Conservation (phyloP, 257 asterid genomes). For the Schizonepeta tenuifolia region DNA sequence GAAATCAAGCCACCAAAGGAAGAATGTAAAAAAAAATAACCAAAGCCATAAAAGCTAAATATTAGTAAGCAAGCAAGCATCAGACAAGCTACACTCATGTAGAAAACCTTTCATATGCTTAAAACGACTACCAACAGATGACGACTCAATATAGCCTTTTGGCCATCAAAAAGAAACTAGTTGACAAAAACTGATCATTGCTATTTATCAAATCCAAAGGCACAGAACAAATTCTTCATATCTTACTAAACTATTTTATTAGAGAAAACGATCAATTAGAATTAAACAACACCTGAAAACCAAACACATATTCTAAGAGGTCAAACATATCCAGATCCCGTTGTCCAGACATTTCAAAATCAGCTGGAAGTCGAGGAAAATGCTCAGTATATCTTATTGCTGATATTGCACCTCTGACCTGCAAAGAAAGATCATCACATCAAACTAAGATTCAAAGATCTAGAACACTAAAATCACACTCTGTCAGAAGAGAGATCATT, state of each 20-base stretch:
- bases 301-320: conserved; percentile 86
- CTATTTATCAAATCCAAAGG: conserved; percentile 13
- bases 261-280: conserved; percentile 9
- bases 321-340: conserved; percentile 92
- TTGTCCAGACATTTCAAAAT: conserved; percentile 67
- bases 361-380: conserved; percentile 81
- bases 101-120: conserved; percentile 26
- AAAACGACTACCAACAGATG: conserved; percentile 18
- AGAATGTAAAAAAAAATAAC: conserved; percentile 27
- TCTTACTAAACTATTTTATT: conserved; percentile 6
- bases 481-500: conserved; percentile 20
- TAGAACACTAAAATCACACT: conserved; percentile 10
- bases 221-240: conserved; percentile 11
- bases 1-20: conserved; percentile 25
- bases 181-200: neutral
- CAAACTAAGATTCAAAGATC: conserved; percentile 21
- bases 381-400: conserved; percentile 79
- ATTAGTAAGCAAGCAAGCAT: conserved; percentile 14
- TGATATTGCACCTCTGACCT: conserved; percentile 86
- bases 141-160: conserved; percentile 6
- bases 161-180: conserved; percentile 12
- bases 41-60: neutral
- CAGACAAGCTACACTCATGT: conserved; percentile 17
- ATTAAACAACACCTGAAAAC: conserved; percentile 76
- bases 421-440: conserved; percentile 38